These are phyloP conservation scores for Modicella reniformis DNA, from an alignment of 371 early-diverging fungal genomes.

Conservation along the genomic window DNA sequence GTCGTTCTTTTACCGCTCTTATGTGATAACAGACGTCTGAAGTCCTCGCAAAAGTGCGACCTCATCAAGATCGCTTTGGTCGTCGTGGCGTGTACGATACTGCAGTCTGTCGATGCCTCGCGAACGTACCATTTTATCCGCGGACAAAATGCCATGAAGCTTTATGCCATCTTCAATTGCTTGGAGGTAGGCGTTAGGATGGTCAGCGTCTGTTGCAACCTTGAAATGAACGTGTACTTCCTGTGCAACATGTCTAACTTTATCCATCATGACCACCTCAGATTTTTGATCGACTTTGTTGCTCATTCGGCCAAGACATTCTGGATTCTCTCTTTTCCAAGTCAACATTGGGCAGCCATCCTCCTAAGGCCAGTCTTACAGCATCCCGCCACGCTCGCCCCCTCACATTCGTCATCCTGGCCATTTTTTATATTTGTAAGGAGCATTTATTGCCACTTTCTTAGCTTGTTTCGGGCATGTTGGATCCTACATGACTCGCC, in stretches of 20 bases:
- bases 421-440: constrained; percentile 82
- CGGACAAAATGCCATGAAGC: constrained; percentile 94
- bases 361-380: constrained; percentile 51
- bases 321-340: constrained; percentile 90
- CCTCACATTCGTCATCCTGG: constrained; percentile 74
- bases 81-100: constrained; percentile 73
- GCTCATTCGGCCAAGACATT: constrained; percentile 93
- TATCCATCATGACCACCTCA: constrained; percentile 69
- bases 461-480: too few relatives aligned
- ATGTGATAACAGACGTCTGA: constrained; percentile 58
- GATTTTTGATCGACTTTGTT: constrained; percentile 92
- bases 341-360: constrained; percentile 62
- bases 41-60: constrained; percentile 86
- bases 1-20: neutral
- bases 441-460: neutral
- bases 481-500: too few relatives aligned
- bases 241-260: constrained; percentile 57
- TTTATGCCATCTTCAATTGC: constrained; percentile 96
- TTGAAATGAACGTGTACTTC: neutral
- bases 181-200: constrained; percentile 73
- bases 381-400: constrained; percentile 64
- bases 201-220: too few relatives aligned
- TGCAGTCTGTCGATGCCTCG: constrained; percentile 86
- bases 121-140: constrained; percentile 93
- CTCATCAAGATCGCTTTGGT: constrained; percentile 84